Evolutionary conservation across 2,329 filamentous ascomycete species (phyloP).

Genomic region (Penicillium brevicompactum): DNA sequence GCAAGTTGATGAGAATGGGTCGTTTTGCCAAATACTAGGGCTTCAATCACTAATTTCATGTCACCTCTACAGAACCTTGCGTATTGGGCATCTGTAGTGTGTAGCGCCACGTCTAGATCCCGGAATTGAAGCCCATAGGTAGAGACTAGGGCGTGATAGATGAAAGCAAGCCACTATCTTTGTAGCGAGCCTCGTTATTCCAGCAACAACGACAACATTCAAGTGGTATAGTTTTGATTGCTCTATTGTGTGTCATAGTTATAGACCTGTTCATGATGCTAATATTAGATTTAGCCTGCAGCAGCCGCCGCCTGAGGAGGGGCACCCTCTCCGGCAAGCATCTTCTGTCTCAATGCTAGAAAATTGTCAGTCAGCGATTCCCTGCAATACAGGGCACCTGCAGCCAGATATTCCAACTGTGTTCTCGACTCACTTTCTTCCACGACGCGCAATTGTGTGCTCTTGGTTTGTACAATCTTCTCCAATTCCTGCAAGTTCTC

Average conservation of each 20-base stretch:
- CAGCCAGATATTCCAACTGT: not conserved
- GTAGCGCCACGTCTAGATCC: no score
- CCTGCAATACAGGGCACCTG: not conserved
- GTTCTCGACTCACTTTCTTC: slow-evolving; percentile 71
- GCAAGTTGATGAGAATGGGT: not conserved
- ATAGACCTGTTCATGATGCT: not conserved
- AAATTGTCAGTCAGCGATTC: slow-evolving; percentile 20
- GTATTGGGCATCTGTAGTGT: no score
- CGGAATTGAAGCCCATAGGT: no score
- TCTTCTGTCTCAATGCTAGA: slow-evolving; percentile 55
- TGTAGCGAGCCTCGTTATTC: not conserved
- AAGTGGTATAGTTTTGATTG: not conserved
- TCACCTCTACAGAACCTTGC: no score
- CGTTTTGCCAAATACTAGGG: not conserved
- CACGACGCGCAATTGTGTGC: slow-evolving; percentile 78
- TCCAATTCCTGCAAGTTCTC: slow-evolving; percentile 69
- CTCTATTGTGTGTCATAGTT: not conserved
- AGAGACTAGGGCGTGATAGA: not conserved
- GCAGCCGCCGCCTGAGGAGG: slow-evolving; percentile 36
- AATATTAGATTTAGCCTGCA: slow-evolving; percentile 16
- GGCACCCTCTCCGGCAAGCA: slow-evolving; percentile 48
- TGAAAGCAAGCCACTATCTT: not conserved
- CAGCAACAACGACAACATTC: not conserved
- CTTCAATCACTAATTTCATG: not conserved
- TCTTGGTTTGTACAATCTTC: slow-evolving; percentile 72